Conservation (phyloP, 495 filamentous ascomycete species). For the Aspergillus coremiiformis region DNA sequence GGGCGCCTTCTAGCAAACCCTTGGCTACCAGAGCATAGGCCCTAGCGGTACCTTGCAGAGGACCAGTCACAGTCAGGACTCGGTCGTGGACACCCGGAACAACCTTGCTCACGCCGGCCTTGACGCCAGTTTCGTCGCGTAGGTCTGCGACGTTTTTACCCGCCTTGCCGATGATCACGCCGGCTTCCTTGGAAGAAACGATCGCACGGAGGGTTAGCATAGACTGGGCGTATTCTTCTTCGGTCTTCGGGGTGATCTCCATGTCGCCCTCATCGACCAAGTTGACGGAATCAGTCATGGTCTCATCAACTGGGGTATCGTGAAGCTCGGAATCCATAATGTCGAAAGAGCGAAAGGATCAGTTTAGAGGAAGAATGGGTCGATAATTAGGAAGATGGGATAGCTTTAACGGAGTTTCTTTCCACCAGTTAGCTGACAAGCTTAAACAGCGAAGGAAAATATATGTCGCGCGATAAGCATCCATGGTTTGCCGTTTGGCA, state of each 20-base stretch:
- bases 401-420: background rate
- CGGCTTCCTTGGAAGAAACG: conserved; percentile 96
- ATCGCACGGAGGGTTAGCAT: conserved; percentile 93
- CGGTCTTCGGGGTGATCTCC: conserved; percentile 70
- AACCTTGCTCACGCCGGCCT: conserved; percentile 97
- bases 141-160: conserved; percentile 98
- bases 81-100: conserved; percentile 95
- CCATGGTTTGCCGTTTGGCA: background rate
- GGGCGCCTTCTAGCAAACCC: conserved; percentile 84
- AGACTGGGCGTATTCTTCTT: conserved; percentile 89
- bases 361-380: background rate
- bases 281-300: conserved; percentile 45
- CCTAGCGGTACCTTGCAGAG: conserved; percentile 74
- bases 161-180: conserved; percentile 96
- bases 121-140: conserved; percentile 93
- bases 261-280: conserved; percentile 55
- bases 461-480: background rate
- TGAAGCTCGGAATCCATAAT: conserved; percentile 44
- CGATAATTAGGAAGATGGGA: background rate
- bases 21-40: conserved; percentile 92
- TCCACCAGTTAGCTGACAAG: background rate
- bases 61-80: conserved; percentile 88
- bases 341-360: conserved; percentile 4
- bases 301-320: conserved; percentile 37
- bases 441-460: background rate